A percentile compares a stretch with the other conserved stretches of the same genome.
These are phyloP conservation scores for Fraxinus baroniana DNA, from an alignment of 305 asterid genomes.

Conservation along the genomic window DNA sequence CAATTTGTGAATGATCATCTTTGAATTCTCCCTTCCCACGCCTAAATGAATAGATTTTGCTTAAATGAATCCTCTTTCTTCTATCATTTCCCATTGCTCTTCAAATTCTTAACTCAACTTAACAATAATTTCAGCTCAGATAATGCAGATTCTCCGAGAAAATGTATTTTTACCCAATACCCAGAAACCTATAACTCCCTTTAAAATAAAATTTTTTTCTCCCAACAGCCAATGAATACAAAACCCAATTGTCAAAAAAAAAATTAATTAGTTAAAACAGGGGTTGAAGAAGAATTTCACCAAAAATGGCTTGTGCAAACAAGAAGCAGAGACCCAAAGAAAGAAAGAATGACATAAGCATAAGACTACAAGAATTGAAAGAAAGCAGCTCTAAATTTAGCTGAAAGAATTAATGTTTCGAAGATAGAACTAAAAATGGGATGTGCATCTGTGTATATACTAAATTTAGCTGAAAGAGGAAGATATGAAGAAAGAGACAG, in stretches of 20 bases:
- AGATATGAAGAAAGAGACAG: neutral
- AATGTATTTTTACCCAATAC: neutral
- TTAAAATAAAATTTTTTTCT: conserved; percentile 23
- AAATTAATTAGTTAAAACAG: neutral
- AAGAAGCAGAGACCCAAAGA: conserved; percentile 22
- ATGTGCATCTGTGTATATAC: neutral
- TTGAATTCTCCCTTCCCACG: conserved; percentile 51
- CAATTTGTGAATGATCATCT: conserved; percentile 77
- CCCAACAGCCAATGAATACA: conserved; percentile 14
- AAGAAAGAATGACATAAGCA: conserved; percentile 3
- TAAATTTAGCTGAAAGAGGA: too few species aligned
- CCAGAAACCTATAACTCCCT: conserved; percentile 18
- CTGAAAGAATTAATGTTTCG: neutral
- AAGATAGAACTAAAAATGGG: neutral
- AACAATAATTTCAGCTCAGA: neutral
- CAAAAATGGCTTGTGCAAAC: conserved; percentile 12
- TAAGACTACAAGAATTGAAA: conserved; percentile 20
- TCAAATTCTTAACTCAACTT: neutral
- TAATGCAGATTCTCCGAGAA: neutral
- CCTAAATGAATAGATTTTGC: conserved; percentile 76
- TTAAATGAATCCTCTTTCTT: conserved; percentile 59
- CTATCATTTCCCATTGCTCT: conserved; percentile 39
- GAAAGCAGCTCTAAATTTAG: neutral
- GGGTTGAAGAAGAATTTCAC: conserved; percentile 14
- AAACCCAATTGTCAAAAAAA: conserved; percentile 2